Conservation (phyloP, 2,329 filamentous ascomycete species). For the Colletotrichum salicis region DNA sequence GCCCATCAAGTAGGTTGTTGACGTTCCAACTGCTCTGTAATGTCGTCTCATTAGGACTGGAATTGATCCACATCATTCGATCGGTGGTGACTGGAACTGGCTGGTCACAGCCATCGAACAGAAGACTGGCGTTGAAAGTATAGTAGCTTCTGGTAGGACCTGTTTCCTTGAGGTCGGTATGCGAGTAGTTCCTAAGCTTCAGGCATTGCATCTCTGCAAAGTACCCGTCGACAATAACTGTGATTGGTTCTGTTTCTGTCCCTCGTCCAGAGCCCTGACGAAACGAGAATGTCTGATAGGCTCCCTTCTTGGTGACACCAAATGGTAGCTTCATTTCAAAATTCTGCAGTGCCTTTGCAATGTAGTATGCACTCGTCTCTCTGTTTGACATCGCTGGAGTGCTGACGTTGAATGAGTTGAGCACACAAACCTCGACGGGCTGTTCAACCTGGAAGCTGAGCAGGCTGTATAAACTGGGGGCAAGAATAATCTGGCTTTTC, state of each 20-base stretch:
- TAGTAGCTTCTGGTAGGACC: too few species aligned
- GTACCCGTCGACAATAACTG: constrained; percentile 5
- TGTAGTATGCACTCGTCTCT: constrained; percentile 8
- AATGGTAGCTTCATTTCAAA: constrained; percentile 24
- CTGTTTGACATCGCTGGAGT: neutral
- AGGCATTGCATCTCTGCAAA: neutral
- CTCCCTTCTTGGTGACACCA: neutral
- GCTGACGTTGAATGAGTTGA: constrained; percentile 8
- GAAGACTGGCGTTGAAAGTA: too few species aligned
- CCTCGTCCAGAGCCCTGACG: neutral
- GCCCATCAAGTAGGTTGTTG: too few species aligned
- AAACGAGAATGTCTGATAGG: constrained; percentile 21
- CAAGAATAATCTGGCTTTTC: constrained; percentile 24
- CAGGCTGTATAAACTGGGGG: constrained; percentile 12
- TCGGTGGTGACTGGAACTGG: neutral
- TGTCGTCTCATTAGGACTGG: neutral
- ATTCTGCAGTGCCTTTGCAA: constrained; percentile 6
- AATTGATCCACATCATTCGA: neutral
- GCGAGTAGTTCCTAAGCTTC: neutral
- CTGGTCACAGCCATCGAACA: neutral
- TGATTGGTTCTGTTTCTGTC: neutral
- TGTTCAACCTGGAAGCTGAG: neutral
- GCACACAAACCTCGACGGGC: neutral
- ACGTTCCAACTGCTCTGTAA: neutral
- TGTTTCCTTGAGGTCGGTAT: neutral